A percentile compares a stretch with the other conserved stretches of the same genome.
Conservation (phyloP, 2,329 filamentous ascomycete species). For the Fusarium anthophilum region DNA sequence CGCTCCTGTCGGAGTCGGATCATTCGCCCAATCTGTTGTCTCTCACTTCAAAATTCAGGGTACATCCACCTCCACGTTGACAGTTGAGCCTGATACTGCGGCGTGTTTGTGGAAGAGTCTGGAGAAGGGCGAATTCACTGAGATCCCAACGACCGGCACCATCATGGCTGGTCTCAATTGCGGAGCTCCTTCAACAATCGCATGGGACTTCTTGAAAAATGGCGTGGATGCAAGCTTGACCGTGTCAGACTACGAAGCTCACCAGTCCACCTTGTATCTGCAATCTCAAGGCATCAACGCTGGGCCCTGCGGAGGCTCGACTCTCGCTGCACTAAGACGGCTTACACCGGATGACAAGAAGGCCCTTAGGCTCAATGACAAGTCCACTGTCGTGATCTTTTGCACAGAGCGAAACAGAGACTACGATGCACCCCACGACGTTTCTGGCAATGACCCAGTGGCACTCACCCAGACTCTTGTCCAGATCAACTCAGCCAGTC, state of each 20-base stretch:
- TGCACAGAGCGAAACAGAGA: slow-evolving; percentile 67
- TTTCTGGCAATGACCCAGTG: slow-evolving; percentile 54
- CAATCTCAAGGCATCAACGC: slow-evolving; percentile 55
- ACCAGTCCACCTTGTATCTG: slow-evolving; percentile 66
- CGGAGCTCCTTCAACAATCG: slow-evolving; percentile 71
- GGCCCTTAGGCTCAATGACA: slow-evolving; percentile 49
- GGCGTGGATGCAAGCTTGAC: slow-evolving; percentile 69
- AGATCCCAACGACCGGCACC: slow-evolving; percentile 66
- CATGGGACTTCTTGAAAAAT: slow-evolving; percentile 68
- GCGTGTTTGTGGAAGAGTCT: slow-evolving; percentile 67
- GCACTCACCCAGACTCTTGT: slow-evolving; percentile 56
- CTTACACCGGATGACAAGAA: slow-evolving; percentile 50
- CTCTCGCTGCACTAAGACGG: slow-evolving; percentile 64
- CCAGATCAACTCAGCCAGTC: slow-evolving; percentile 60
- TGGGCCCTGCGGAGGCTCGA: slow-evolving; percentile 72
- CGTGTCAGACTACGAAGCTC: slow-evolving; percentile 70
- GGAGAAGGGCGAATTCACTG: slow-evolving; percentile 55
- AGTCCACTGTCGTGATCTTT: slow-evolving; percentile 71
- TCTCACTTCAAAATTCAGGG: slow-evolving; percentile 67
- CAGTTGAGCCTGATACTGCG: slow-evolving; percentile 75
- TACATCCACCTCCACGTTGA: slow-evolving; percentile 56
- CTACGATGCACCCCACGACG: slow-evolving; percentile 57
- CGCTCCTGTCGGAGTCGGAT: slow-evolving; percentile 77
- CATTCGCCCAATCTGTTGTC: slow-evolving; percentile 74
- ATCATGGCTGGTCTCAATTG: slow-evolving; percentile 82